Base-by-base conservation (phyloP, 139 green algal genomes). In the Chlorella sp. region DNA sequence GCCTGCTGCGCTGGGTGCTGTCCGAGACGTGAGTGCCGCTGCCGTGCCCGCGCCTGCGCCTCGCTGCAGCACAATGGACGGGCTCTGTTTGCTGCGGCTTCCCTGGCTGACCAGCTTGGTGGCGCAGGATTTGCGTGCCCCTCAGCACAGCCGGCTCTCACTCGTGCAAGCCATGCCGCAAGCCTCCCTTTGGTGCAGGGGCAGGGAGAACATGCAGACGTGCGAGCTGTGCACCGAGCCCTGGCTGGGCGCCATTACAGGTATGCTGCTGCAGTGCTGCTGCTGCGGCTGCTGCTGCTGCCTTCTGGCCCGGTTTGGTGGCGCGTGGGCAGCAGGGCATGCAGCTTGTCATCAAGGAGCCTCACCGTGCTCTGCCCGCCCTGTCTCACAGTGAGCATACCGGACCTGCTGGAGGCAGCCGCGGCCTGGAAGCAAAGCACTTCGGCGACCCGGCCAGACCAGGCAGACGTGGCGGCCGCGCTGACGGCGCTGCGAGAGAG, bases 1-100 rank as follows among this genome's bases (percentile, higher is more conserved):
- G 72, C 43, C 72, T 78, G 28, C 13, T 78, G 72, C 72, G 56
- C 43, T 78, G 72, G 72, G 32, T 78, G 72, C 72, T 78, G 43
- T 36, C n/a, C 6, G 70, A 46, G 20, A 78, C 51, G 51, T 60
- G 51, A 60, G 51, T n/a, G n/a, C n/a, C n/a, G n/a, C n/a, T n/a
- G n/a, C n/a, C n/a, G n/a, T n/a, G n/a, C n/a, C n/a, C n/a, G n/a
- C n/a, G n/a, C n/a, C n/a, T n/a, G n/a, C n/a, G n/a, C n/a, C n/a
- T n/a, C n/a, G n/a, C n/a, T n/a, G n/a, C n/a, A n/a, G n/a, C n/a
- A n/a, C n/a, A n/a, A n/a, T n/a, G n/a, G n/a, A n/a, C n/a, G n/a
- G n/a, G n/a, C n/a, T n/a, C n/a, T n/a, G n/a, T n/a, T n/a, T 54
- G 46, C 46, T 54, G 46, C 46, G 8, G 46, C n/a, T n/a, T n/a